Conservation (phyloP, 2,329 filamentous ascomycete genomes). For the Trichoderma sp. region DNA sequence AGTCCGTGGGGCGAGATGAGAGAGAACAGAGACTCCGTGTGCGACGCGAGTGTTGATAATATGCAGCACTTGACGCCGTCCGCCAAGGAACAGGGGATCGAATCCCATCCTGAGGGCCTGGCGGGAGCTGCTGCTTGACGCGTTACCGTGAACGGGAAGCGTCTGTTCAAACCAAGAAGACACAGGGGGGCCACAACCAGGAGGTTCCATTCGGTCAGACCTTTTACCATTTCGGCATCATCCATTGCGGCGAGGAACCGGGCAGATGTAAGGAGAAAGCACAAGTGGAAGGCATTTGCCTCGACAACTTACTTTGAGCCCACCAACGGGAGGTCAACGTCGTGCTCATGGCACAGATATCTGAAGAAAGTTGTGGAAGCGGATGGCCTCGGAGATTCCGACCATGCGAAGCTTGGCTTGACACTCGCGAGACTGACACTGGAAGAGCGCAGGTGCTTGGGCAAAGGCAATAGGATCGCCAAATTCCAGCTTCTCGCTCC, state of each 20-base stretch:
- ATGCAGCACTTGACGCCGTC: background rate
- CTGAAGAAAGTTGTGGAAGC: background rate
- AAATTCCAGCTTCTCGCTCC: background rate
- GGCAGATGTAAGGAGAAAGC: background rate
- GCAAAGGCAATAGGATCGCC: background rate
- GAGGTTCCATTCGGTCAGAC: slow-evolving; percentile 53
- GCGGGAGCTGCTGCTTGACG: background rate
- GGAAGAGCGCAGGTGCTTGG: background rate
- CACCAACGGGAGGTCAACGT: background rate
- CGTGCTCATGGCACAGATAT: slow-evolving; percentile 7
- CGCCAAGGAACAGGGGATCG: background rate
- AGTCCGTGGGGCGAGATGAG: slow-evolving; percentile 40
- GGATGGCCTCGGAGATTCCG: background rate
- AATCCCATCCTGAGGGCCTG: background rate
- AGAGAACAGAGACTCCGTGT: slow-evolving; percentile 52
- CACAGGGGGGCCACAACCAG: slow-evolving; percentile 43
- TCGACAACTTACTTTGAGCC: slow-evolving; percentile 2
- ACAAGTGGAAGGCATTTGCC: background rate
- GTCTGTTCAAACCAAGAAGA: slow-evolving; percentile 10
- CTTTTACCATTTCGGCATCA: slow-evolving; percentile 65
- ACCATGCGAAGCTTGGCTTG: background rate
- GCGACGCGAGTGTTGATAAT: slow-evolving; percentile 35
- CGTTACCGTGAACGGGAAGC: background rate
- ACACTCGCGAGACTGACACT: background rate
- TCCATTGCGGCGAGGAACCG: slow-evolving; percentile 28